Evolutionary conservation across 176 grass and related monocot genomes (phyloP).

Genomic region (Oryza nivara): DNA sequence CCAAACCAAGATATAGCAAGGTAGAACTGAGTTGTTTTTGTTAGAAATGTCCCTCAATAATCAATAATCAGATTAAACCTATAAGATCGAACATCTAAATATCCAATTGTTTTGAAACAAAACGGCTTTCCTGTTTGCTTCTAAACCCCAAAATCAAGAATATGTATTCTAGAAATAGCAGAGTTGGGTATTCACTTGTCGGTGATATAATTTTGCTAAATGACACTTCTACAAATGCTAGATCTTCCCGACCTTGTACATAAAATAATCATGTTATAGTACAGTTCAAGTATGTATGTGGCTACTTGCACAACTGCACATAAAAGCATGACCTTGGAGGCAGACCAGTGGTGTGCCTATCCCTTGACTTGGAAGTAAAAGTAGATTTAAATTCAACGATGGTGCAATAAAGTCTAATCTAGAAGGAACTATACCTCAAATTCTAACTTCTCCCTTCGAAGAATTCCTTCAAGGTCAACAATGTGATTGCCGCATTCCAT

Average conservation of each 20-base stretch:
- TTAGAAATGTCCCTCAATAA: background rate
- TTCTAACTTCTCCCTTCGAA: constrained; percentile 76
- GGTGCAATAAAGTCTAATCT: constrained; percentile 37
- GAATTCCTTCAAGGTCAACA: constrained; percentile 71
- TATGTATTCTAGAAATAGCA: background rate
- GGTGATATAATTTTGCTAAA: constrained; percentile 11
- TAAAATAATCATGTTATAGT: constrained; percentile 9
- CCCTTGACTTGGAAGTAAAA: constrained; percentile 22
- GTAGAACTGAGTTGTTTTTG: constrained; percentile 9
- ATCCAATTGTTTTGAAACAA: background rate
- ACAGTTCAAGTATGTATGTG: constrained; percentile 25
- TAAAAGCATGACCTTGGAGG: background rate
- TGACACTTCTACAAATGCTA: constrained; percentile 13
- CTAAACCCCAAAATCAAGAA: background rate
- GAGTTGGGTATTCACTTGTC: constrained; percentile 26
- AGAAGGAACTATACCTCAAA: constrained; percentile 62
- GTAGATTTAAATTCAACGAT: constrained; percentile 21
- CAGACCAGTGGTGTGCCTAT: constrained; percentile 26
- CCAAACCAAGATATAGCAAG: constrained; percentile 8
- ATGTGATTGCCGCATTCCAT: constrained; percentile 56
- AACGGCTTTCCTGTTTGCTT: constrained; percentile 5
- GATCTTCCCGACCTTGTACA: background rate
- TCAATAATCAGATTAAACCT: constrained; percentile 28
- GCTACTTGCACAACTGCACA: constrained; percentile 26
- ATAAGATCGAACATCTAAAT: constrained; percentile 18